These are phyloP conservation scores for Nitzschia inconspicua DNA, from an alignment of 108 stramenopile species.

Conservation along the genomic window DNA sequence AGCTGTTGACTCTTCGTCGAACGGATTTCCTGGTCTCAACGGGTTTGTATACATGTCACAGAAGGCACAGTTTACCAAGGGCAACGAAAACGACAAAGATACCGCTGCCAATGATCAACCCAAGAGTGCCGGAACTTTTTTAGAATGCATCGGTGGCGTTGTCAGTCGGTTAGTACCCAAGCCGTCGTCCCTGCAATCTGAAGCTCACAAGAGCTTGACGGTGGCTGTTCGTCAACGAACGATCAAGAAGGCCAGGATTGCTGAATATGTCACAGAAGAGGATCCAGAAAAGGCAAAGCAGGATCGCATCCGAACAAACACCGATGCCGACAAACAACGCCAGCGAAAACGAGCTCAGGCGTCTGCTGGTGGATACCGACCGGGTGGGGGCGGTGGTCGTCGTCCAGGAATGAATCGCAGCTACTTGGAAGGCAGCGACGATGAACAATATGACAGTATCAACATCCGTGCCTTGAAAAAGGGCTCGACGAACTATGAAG, in stretches of 20 bases:
- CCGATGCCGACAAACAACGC: constrained; percentile 59
- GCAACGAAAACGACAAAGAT: constrained; percentile 39
- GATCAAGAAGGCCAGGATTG: constrained; percentile 72
- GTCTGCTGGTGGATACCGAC: constrained; percentile 13
- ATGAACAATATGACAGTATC: constrained; percentile 66
- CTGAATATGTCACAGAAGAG: constrained; percentile 67
- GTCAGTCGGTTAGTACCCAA: constrained; percentile 49
- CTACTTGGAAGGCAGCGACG: constrained; percentile 76
- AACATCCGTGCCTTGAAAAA: constrained; percentile 61
- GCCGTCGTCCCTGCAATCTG: constrained; percentile 70
- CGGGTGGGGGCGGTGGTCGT: constrained; percentile 6
- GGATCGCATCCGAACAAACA: constrained; percentile 63
- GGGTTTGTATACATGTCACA: constrained; percentile 73
- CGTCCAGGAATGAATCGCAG: constrained; percentile 64
- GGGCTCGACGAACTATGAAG: constrained; percentile 41
- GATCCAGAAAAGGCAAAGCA: constrained; percentile 83
- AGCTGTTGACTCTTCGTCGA: constrained; percentile 16
- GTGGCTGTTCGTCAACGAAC: constrained; percentile 71
- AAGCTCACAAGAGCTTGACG: constrained; percentile 78
- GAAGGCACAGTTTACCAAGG: constrained; percentile 44
- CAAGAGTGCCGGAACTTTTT: constrained; percentile 52
- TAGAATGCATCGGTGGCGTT: constrained; percentile 70
- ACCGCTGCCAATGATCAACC: constrained; percentile 35
- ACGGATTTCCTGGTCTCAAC: constrained; percentile 61
- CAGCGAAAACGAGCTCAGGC: constrained; percentile 37